Evolutionary conservation across 352 stramenopile genomes (phyloP).

Genomic region (Pythium sukuiense): DNA sequence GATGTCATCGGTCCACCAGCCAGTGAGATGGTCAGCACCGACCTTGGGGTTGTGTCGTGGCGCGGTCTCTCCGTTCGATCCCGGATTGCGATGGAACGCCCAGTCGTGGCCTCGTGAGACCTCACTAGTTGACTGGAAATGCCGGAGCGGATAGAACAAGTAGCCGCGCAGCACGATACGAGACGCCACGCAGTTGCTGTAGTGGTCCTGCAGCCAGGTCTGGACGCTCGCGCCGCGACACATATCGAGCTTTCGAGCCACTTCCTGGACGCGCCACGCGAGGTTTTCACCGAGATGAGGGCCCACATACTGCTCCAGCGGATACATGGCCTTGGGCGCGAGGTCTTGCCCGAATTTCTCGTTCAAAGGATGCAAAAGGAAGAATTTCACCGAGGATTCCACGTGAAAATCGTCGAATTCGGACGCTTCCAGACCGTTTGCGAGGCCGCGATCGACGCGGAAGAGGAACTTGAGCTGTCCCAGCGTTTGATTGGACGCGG

Average conservation of each 20-base stretch:
- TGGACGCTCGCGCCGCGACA: slow-evolving; percentile 51
- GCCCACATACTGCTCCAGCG: slow-evolving; percentile 69
- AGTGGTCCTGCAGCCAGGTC: slow-evolving; percentile 48
- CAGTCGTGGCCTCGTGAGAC: slow-evolving; percentile 48
- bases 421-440: neutral
- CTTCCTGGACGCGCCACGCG: slow-evolving; percentile 67
- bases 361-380: slow-evolving; percentile 51
- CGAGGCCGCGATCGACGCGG: slow-evolving; percentile 17
- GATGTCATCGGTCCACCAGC: slow-evolving; percentile 67
- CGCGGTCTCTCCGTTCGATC: neutral
- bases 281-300: slow-evolving; percentile 75
- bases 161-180: slow-evolving; percentile 63
- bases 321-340: slow-evolving; percentile 16
- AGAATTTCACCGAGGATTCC: slow-evolving; percentile 84
- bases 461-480: slow-evolving; percentile 82
- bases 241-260: slow-evolving; percentile 67
- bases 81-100: slow-evolving; percentile 40
- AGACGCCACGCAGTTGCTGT: slow-evolving; percentile 53
- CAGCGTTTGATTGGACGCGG: slow-evolving; percentile 55
- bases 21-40: slow-evolving; percentile 46
- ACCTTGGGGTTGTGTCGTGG: slow-evolving; percentile 34
- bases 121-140: slow-evolving; percentile 48
- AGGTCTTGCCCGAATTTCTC: neutral
- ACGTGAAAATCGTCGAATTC: slow-evolving; percentile 51
- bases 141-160: slow-evolving; percentile 59